Base-by-base conservation (phyloP, 1,139 yeast genomes). In the Tardiomyces depauwii region DNA sequence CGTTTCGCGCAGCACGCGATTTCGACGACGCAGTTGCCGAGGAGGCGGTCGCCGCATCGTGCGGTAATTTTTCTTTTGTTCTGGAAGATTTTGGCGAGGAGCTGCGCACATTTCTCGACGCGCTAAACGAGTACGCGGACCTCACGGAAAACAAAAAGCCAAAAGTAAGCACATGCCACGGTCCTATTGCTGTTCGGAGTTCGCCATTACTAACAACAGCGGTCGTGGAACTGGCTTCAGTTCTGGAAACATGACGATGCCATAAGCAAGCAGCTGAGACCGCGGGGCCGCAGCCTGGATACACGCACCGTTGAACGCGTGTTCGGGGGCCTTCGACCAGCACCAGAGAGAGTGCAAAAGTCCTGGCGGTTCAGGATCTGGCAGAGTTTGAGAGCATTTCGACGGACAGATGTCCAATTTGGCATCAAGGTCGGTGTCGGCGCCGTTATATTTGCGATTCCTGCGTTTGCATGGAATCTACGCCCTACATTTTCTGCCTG, bases 371-470 rank as follows among this genome's bases (percentile, higher is more conserved):
- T 58, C 14, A 49, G 57, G 19, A 28, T 74, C 1, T 76, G 81
- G 81, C 61, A 63, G 25, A 50, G 68, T n/a, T 53, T 69, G 21
- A 69, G 71, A 44, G 56, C 61, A 13, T 68, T 76, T 45, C 66
- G 82, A 12, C 66, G 82, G 40, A 76, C 78, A 2, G 93, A 85
- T 57, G 78, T 84, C 3, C 86, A 82, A 55, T 85, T 83, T 62
- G 94, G 93, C 4, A 66, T 85, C 19, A 67, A 91, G 44, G 94
- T 84, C 9, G 94, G 89, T 0, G 59, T 83, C 11, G 95, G 95
- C 0, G 85, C 93, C 0, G 71, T 82, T 41, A 65, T 74, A 5
- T 63, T 85, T 42, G 80, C 89, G 0, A 54, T 76, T 0, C 79
- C 86, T 48, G 94, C 95, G 2, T 85, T 79, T 58, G 58, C 77